These are phyloP conservation scores for Suhomyces anneliseae DNA, from an alignment of 1,139 yeast genomes.

Conservation along the genomic window DNA sequence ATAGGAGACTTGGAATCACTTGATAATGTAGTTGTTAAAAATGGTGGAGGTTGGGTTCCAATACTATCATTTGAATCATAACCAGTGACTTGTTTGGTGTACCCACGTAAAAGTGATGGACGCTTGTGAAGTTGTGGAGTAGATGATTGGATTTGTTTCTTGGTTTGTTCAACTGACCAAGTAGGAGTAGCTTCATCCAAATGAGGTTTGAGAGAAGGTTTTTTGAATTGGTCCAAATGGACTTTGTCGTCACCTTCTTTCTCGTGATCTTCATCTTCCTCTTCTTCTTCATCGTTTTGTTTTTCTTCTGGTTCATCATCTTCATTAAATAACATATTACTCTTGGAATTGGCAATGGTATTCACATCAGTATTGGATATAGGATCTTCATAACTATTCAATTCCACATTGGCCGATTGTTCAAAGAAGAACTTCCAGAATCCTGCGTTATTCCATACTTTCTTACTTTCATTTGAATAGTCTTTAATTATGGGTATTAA, in stretches of 20 bases:
- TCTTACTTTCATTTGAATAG: constrained; percentile 54
- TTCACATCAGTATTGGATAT: constrained; percentile 20
- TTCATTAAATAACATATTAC: constrained; percentile 16
- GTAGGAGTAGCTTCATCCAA: constrained; percentile 39
- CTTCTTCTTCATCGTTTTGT: constrained; percentile 7
- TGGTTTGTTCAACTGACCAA: constrained; percentile 38
- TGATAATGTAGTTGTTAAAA: constrained; percentile 17
- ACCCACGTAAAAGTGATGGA: constrained; percentile 15
- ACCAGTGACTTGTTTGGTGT: constrained; percentile 11
- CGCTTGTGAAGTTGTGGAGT: constrained; percentile 35
- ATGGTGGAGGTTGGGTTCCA: constrained; percentile 25
- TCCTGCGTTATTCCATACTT: constrained; percentile 60
- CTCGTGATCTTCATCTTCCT: constrained; percentile 7
- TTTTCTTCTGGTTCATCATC: constrained; percentile 18
- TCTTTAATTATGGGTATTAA: constrained; percentile 61
- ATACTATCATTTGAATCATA: constrained; percentile 28
- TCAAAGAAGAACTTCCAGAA: constrained; percentile 80
- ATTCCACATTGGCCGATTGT: constrained; percentile 68
- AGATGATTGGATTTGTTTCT: constrained; percentile 29
- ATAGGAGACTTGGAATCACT: constrained; percentile 11
- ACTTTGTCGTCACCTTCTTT: neutral
- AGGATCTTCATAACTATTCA: constrained; percentile 59
- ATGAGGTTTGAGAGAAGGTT: constrained; percentile 23
- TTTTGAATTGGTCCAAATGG: constrained; percentile 16
- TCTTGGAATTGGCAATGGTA: constrained; percentile 18